Evolutionary conservation across 108 stramenopile species (phyloP).

Genomic region (Skeletonema potamos): DNA sequence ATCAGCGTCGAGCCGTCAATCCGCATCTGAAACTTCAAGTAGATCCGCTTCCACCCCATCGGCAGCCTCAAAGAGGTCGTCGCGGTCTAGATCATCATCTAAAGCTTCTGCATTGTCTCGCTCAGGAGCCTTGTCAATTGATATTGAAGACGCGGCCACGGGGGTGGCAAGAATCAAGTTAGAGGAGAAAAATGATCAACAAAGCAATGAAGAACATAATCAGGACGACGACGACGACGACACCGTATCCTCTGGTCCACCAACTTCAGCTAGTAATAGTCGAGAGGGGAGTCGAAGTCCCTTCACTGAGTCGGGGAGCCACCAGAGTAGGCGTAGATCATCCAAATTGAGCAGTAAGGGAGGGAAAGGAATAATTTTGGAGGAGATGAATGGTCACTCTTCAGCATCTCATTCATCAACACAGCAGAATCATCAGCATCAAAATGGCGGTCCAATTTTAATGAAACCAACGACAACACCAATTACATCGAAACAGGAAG

Average conservation of each 20-base stretch:
- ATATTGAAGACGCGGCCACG: not conserved
- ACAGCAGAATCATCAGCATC: not conserved
- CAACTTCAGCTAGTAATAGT: not conserved
- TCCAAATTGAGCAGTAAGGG: not conserved
- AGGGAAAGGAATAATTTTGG: not conserved
- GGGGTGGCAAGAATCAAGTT: not conserved
- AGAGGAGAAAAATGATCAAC: not conserved
- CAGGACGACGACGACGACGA: not conserved
- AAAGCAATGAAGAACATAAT: not conserved
- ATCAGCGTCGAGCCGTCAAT: too few relatives aligned
- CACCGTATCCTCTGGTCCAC: not conserved
- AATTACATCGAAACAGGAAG: too few relatives aligned
- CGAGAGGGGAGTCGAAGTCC: not conserved
- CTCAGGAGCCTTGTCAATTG: not conserved
- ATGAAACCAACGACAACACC: not conserved
- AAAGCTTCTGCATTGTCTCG: too few relatives aligned
- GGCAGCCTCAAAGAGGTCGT: not conserved
- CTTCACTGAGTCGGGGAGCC: not conserved
- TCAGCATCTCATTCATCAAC: not conserved
- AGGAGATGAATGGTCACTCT: not conserved
- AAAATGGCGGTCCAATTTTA: not conserved
- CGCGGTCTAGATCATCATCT: not conserved
- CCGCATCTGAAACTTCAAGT: not conserved
- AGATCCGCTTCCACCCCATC: not conserved
- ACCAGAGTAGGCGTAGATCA: not conserved